A percentile compares a stretch with the other conserved stretches of the same genome.
Conservation (phyloP, 2,329 filamentous ascomycete genomes). For the Aspergillus hiratsukae region DNA sequence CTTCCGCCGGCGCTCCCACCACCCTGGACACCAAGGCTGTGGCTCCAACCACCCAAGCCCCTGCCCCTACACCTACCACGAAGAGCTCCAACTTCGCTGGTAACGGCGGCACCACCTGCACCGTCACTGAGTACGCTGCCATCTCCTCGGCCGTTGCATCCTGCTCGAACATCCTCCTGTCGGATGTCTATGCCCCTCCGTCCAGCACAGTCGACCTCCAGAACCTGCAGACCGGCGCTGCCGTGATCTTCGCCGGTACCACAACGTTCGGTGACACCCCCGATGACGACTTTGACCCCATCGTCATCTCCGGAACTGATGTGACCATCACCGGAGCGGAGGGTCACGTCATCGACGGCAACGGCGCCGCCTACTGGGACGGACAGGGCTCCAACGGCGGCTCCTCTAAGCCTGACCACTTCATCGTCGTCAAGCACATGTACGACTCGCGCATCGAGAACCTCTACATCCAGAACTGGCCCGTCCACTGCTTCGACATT, state of each 20-base stretch:
- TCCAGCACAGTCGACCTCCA: constrained; percentile 39
- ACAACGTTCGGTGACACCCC: constrained; percentile 38
- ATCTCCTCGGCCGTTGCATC: constrained; percentile 35
- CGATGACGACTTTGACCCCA: constrained; percentile 36
- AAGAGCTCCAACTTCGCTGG: neutral
- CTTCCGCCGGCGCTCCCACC: neutral
- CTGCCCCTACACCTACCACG: neutral
- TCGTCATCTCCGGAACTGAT: constrained; percentile 36
- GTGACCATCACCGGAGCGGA: constrained; percentile 37
- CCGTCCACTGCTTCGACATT: constrained; percentile 39
- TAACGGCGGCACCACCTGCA: constrained; percentile 17
- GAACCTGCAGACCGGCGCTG: constrained; percentile 38
- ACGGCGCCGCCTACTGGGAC: constrained; percentile 43
- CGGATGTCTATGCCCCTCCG: constrained; percentile 37
- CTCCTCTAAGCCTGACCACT: constrained; percentile 33
- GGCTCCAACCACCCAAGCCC: neutral
- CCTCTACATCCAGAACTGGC: constrained; percentile 40
- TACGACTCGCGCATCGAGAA: constrained; percentile 36
- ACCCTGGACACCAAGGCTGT: constrained; percentile 2
- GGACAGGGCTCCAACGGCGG: constrained; percentile 47
- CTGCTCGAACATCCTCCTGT: constrained; percentile 42
- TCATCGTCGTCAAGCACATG: constrained; percentile 38
- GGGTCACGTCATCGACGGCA: constrained; percentile 36
- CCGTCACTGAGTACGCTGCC: constrained; percentile 24
- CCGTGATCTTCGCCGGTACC: constrained; percentile 39